Conservation (phyloP, 2,329 filamentous ascomycete species). For the Myriosclerotinia scirpicola region DNA sequence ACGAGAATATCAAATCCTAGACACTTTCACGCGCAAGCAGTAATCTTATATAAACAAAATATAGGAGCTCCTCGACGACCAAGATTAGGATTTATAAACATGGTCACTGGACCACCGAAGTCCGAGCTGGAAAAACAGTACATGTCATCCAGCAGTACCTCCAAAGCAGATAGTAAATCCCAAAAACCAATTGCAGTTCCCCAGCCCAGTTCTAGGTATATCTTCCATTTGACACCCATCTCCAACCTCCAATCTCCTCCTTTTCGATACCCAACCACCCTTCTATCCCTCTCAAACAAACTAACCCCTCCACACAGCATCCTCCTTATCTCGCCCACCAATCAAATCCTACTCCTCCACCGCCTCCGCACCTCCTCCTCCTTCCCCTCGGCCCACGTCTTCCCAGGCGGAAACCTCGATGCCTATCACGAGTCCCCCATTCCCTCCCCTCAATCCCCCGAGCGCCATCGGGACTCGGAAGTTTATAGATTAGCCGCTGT, state of each 20-base stretch:
- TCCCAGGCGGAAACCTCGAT: conserved; percentile 86
- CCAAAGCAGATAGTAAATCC: background rate
- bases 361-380: conserved; percentile 79
- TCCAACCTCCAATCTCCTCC: no score
- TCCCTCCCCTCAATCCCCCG: conserved; percentile 48
- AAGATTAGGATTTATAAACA: background rate
- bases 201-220: conserved; percentile 63
- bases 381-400: conserved; percentile 91
- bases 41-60: no score
- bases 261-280: no score
- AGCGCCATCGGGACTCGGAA: conserved; percentile 67
- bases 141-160: conserved; percentile 34
- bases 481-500: conserved; percentile 82
- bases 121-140: conserved; percentile 37
- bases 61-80: no score
- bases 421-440: conserved; percentile 69
- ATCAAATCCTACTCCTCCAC: conserved; percentile 85
- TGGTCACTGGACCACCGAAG: conserved; percentile 22
- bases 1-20: background rate
- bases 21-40: background rate
- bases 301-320: conserved; percentile 54
- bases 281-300: background rate
- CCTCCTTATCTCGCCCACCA: conserved; percentile 78
- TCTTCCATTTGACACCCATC: no score
- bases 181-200: conserved; percentile 46